Evolutionary conservation across 768 basidiomycete genomes (phyloP), one percentile per base, ranked within the genome.

Genomic region (Lentinula edodes): DNA sequence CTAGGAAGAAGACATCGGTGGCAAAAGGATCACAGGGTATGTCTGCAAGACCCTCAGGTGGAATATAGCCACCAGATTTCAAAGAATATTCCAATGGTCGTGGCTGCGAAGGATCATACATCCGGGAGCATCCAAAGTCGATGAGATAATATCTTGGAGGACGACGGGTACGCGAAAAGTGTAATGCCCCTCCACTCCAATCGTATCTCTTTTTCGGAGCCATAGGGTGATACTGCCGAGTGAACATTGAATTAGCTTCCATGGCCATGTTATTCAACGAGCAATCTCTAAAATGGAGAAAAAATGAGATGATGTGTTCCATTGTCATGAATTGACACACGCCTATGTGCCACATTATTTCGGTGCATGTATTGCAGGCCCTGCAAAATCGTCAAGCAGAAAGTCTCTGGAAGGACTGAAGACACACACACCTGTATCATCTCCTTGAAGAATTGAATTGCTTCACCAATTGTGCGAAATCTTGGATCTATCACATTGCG

Each of bases 1-100:
- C 80, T 0, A 81, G 61, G 28, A 74, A 74, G 61, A 78, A 83
- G 3, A 82, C 67, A 38, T 83, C 82, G 0, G 74, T 74, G 0
- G 74, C 67, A 52, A 82, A 83, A 0, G 79, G 77, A 61, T 82
- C 65, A 6, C 71, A 66, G 0, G 68, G 72, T 6, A 59, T 63
- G 12, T 67, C 35, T 28, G 7, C 35, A 32, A 35, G 20, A 46
- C 72, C 74, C 52, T 80, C 79, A 1, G 80, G 79, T 0, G 73
- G 73, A 0, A 74, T 66, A 53, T 72, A 73, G 65, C 84, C 81
- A 1, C 75, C 79, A 0, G 76, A 74, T 39, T 63, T 62, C 1
- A 75, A 68, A 0, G 79, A 81, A 5, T 64, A 63, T 2, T 77
- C 67, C 0, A 51, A 58, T 0, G 74, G 70, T 5, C 63, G 46